A percentile compares a stretch with the other conserved stretches of the same genome.
These are phyloP conservation scores for Gentiana macrophylla DNA, from an alignment of 257 asterid species.

Conservation along the genomic window DNA sequence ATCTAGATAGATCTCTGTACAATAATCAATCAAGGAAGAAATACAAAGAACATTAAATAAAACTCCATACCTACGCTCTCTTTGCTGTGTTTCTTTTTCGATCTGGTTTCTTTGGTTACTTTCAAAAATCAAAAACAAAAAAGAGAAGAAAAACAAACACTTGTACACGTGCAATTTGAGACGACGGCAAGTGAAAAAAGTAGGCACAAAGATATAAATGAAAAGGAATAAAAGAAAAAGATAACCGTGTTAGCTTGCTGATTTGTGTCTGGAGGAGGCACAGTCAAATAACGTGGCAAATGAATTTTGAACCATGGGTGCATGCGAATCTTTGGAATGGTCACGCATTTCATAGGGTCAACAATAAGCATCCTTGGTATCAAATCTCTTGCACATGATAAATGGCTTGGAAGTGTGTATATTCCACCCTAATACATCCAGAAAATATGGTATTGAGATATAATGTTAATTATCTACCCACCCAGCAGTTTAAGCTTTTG, in stretches of 20 bases:
- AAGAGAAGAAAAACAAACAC: too few relatives aligned
- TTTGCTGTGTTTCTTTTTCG: too few relatives aligned
- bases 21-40: too few relatives aligned
- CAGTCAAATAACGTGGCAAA: conserved; percentile 85
- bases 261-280: conserved; percentile 75
- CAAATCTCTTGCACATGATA: conserved; percentile 84
- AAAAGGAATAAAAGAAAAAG: neutral
- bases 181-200: neutral
- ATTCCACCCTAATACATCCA: conserved; percentile 61
- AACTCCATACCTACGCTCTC: too few relatives aligned
- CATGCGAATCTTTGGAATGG: conserved; percentile 79
- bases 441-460: conserved; percentile 6
- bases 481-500: too few relatives aligned
- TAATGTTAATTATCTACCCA: too few relatives aligned
- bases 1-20: too few relatives aligned
- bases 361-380: conserved; percentile 91
- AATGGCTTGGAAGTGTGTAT: conserved; percentile 91
- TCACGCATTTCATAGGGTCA: conserved; percentile 86
- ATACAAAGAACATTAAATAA: too few relatives aligned
- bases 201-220: too few relatives aligned
- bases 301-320: conserved; percentile 91
- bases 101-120: too few relatives aligned
- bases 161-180: neutral
- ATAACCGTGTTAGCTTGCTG: conserved; percentile 87
- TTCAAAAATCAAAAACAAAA: too few relatives aligned